Evolutionary conservation across 148 eudicot species (phyloP).

Genomic region (Spergularia bocconei): DNA sequence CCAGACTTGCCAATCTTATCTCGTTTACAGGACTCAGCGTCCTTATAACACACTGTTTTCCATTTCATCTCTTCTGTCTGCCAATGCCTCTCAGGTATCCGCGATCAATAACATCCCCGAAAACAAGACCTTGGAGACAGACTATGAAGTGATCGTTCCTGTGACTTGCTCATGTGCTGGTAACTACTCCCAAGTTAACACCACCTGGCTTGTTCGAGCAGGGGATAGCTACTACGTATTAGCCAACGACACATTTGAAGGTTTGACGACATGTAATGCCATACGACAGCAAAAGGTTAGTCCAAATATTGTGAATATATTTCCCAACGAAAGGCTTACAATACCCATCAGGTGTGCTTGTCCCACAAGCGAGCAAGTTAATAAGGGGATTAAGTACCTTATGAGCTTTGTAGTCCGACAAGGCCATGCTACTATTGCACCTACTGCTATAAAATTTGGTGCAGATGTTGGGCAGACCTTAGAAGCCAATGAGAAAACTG

Average conservation of each 20-base stretch:
- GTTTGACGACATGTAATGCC: slow-evolving; percentile 67
- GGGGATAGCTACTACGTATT: slow-evolving; percentile 30
- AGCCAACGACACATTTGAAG: slow-evolving; percentile 56
- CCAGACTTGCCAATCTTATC: slow-evolving; percentile 59
- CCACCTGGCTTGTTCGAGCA: slow-evolving; percentile 30
- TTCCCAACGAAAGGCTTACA: slow-evolving; percentile 35
- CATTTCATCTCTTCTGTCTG: slow-evolving; percentile 46
- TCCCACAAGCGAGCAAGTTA: slow-evolving; percentile 63
- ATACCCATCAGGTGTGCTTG: slow-evolving; percentile 91
- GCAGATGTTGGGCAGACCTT: slow-evolving; percentile 46
- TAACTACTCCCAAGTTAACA: slow-evolving; percentile 59
- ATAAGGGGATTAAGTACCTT: slow-evolving; percentile 55
- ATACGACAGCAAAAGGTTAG: slow-evolving; percentile 43
- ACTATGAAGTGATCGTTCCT: slow-evolving; percentile 60
- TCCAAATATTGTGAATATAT: slow-evolving; percentile 19
- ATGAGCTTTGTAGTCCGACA: slow-evolving; percentile 52
- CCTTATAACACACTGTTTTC: slow-evolving; percentile 53
- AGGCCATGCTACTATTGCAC: slow-evolving; percentile 22
- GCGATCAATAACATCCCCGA: slow-evolving; percentile 42
- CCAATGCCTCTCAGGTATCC: slow-evolving; percentile 35
- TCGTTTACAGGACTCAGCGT: slow-evolving; percentile 53
- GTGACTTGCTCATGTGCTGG: slow-evolving; percentile 76
- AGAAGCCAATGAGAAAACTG: slow-evolving; percentile 61
- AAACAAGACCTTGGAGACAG: slow-evolving; percentile 30
- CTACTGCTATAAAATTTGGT: slow-evolving; percentile 46